Base-by-base conservation (phyloP, 805 yeast genomes). In the Blastobotrys parvus region DNA sequence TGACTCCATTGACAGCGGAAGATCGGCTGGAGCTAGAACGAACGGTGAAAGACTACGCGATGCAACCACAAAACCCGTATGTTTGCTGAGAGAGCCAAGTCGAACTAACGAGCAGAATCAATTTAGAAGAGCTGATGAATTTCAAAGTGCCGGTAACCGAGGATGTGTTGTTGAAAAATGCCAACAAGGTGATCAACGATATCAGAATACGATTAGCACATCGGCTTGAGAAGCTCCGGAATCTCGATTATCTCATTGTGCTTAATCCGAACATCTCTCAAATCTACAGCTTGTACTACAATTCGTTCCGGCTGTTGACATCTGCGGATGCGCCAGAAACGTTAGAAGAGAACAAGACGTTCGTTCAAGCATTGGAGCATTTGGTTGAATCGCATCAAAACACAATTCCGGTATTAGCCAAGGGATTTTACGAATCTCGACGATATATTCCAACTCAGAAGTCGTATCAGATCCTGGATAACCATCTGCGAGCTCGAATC, bases 211-310 rank as follows among this genome's bases (percentile, higher is more conserved):
- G 70, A 16, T 55, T 87, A 43, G 85, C 94, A 5, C 75, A 80
- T 42, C 69, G 96, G 48, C 61, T 88, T 15, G 70, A 72, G 25
- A 81, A 80, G 22, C 77, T 90, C 50, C 73, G 90, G 49, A 68
- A 72, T 35, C 65, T 90, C 43, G 96, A 96, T 0, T 90, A 87
- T 59, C 72, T 89, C 52, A 87, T 82, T 38, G 81, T 88, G 44
- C 63, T 90, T 48, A 90, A 90, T 58, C 97, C 97, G 4, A 78
- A 85, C 54, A 80, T 90, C 41, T 82, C 90, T 8, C 77, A 76
- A 52, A 80, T 84, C 18, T 86, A 87, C 65, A 71, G 76, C 53
- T 63, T 80, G 38, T 90, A 90, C 64, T 65, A 86, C 49, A 70
- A 77, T 45, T 80, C 95, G 2, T 72, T 87, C 66, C 66, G 74